Base-by-base conservation (phyloP, 2,329 filamentous ascomycete species). In the Waltergamsia citrina region DNA sequence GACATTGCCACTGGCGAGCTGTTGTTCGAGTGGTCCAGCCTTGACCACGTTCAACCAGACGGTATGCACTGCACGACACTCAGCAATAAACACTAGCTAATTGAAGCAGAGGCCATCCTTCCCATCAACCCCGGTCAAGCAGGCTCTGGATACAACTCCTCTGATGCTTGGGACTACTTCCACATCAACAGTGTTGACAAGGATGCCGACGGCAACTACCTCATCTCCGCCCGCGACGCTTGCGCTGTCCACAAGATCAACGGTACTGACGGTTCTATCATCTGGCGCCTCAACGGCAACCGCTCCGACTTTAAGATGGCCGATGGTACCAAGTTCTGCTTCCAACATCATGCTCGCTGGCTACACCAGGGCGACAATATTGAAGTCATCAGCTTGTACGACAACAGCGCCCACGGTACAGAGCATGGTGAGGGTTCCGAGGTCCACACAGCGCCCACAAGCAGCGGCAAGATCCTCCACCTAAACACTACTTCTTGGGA, bases 111-210 rank as follows among this genome's bases (percentile, higher is more conserved):
- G 41, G 56, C 61, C 6, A 51, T 68, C 10, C 51, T 69, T 9
- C 58, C 62, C 10, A 52, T 69, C 20, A 62, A 63, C 40, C 59
- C 62, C 0, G 65, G 65, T 18, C 61, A 67, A 31, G 50, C 46
- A 14, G 45, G 46, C 18, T 43, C 44, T 7, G 53, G 53, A 4
- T 51, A 46, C 33, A 55, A 54, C 31, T 41, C 37, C 15, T 46
- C 43, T 14, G 42, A 41, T n/a, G 48, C 61, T 2, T 76, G 68
- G 57, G 71, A 76, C 43, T 74, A 65, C 40, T 74, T 74, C 48
- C 71, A 74, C 47, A 65, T 75, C 51, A 75, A 75, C 52, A 68
- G 67, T 22, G 58, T 76, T 22, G 66, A 72, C 43, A 71, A 73
- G 44, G 63, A 67, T 36, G 44, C 51, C 2, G 43, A 57, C 0